phyloP scores from a whole-genome alignment of 2,329 filamentous ascomycete genomes.

The Exophiala viscosa region DNA sequence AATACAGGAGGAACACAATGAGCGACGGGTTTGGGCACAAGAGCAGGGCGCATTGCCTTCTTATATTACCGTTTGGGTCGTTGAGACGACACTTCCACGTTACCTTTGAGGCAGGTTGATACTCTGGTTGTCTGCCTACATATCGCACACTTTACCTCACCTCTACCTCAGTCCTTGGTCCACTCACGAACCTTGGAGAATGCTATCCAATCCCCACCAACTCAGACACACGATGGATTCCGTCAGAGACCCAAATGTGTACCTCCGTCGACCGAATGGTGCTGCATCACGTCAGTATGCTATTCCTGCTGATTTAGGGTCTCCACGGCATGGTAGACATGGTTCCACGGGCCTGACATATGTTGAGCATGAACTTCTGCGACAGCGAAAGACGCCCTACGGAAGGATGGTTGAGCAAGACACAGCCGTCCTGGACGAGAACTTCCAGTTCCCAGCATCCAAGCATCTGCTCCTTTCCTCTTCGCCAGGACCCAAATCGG shows the following conservation, averaged over 20 bases:
- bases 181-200: slow-evolving; percentile 1
- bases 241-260: slow-evolving; percentile 14
- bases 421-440: slow-evolving; percentile 70
- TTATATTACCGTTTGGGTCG: slow-evolving; percentile 10
- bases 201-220: slow-evolving; percentile 19
- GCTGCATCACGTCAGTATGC: slow-evolving; percentile 24
- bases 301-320: slow-evolving; percentile 13
- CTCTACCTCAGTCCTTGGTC: background rate
- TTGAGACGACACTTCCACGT: slow-evolving; percentile 10
- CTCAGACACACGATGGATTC: slow-evolving; percentile 17
- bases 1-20: slow-evolving; percentile 21
- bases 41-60: slow-evolving; percentile 25
- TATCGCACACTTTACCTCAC: background rate
- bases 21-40: slow-evolving; percentile 15
- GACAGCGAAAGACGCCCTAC: slow-evolving; percentile 82
- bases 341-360: slow-evolving; percentile 23
- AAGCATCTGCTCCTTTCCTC: slow-evolving; percentile 80
- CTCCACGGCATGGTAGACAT: slow-evolving; percentile 11
- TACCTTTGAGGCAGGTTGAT: slow-evolving; percentile 21
- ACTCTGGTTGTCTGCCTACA: background rate
- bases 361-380: slow-evolving; percentile 63
- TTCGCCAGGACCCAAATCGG: slow-evolving; percentile 34
- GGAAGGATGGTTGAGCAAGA: slow-evolving; percentile 91
- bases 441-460: slow-evolving; percentile 67
- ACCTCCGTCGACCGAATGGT: slow-evolving; percentile 10